Evolutionary conservation across 2,329 filamentous ascomycete genomes (phyloP).

Genomic region (Thyridium curvatum): DNA sequence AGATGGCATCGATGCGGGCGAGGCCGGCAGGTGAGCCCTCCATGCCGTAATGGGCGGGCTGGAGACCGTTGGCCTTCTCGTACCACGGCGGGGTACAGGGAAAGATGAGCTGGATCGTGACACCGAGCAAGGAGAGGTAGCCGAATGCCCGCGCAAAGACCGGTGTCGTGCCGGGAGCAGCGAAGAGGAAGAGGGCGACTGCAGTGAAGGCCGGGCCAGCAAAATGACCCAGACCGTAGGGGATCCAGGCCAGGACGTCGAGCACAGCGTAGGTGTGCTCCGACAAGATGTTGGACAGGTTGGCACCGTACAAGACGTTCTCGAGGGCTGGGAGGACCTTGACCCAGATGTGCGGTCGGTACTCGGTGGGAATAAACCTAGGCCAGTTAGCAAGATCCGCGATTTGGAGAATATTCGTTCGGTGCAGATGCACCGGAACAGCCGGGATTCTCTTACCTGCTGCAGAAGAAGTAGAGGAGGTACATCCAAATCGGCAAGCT

Average conservation of each 20-base stretch:
- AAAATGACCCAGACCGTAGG: slow-evolving; percentile 89
- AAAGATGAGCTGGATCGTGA: slow-evolving; percentile 82
- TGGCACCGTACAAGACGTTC: slow-evolving; percentile 93
- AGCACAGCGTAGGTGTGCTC: slow-evolving; percentile 79
- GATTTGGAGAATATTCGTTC: background rate
- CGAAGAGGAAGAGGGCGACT: slow-evolving; percentile 78
- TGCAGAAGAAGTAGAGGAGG: slow-evolving; percentile 86
- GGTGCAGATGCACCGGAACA: background rate
- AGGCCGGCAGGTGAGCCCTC: slow-evolving; percentile 83
- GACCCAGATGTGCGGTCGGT: slow-evolving; percentile 91
- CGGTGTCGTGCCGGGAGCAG: slow-evolving; percentile 75
- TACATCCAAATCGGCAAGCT: slow-evolving; percentile 81
- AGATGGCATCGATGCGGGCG: slow-evolving; percentile 80
- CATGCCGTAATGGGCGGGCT: slow-evolving; percentile 89
- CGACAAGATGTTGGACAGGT: slow-evolving; percentile 91
- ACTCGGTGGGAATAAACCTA: slow-evolving; percentile 84
- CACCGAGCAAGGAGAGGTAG: slow-evolving; percentile 85
- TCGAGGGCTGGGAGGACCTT: slow-evolving; percentile 89
- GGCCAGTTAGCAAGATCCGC: background rate
- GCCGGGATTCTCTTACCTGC: slow-evolving; percentile 60
- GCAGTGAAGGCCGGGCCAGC: slow-evolving; percentile 77
- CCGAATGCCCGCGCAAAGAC: slow-evolving; percentile 84
- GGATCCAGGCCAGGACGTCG: slow-evolving; percentile 86
- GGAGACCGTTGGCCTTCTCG: slow-evolving; percentile 85
- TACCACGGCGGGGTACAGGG: slow-evolving; percentile 97